Base-by-base conservation (phyloP, 2,329 filamentous ascomycete genomes). In the Raffaelea arxii region DNA sequence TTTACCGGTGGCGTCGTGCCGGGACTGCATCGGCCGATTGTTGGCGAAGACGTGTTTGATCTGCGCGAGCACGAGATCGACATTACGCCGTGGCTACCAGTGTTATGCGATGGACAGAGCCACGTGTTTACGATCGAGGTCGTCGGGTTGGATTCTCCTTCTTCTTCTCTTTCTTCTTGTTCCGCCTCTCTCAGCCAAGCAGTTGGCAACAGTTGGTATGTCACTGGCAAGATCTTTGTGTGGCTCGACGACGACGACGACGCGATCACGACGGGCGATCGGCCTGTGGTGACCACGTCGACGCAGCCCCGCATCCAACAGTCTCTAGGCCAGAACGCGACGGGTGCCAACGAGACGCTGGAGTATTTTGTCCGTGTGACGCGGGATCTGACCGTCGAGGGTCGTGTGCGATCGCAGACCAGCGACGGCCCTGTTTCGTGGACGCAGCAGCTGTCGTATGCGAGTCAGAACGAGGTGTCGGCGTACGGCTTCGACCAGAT, bases 1-100 rank as follows among this genome's bases (percentile, higher is more conserved):
- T 91, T 90, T 55, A 90, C 87, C 0, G 87, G 88, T 3, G 86
- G 86, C 2, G 71, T 94, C 6, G 81, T 84, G 1, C 86, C 86
- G 4, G 78, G 79, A 1, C 72, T 92, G 35, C 88, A 89, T 75
- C 72, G 85, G 6, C 87, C 87, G 0, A 74, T 92, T 46, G 86
- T 86, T 3, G 86, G 86, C 1, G 78, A 85, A 19, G 81, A 92
- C 56, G 79, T 85, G 0, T 92, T 88, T 59, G 86, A 92, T 58
- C 68, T 94, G 22, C 70, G 76, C 39, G 86, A 92, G 59, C 80
- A 86, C 52, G 84, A 92, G 59, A 86, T 94, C 51, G 87, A 94
- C 57, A 80, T 94, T 41, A 83, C 85, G 2, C 80, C 86, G 0
- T 92, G 83, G 69, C 67, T 92, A 3, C 78, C 83, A 1, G 49